A percentile compares a stretch with the other conserved stretches of the same genome.
Conservation (phyloP, 2,329 filamentous ascomycete genomes). For the Aspergillus niger region DNA sequence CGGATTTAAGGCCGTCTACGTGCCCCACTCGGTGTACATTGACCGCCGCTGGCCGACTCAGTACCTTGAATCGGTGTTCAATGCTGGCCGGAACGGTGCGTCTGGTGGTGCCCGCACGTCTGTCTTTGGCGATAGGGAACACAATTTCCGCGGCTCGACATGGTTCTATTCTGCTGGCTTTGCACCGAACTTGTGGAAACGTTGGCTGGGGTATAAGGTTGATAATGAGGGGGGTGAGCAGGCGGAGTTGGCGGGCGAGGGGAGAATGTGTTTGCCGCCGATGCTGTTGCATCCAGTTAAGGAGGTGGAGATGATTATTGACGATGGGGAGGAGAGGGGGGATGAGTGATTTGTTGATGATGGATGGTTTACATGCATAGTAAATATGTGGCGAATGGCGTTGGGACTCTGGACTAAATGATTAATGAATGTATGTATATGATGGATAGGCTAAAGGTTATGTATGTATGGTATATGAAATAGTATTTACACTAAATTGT, state of each 20-base stretch:
- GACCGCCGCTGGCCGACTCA: slow-evolving; percentile 82
- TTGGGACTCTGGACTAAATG: background rate
- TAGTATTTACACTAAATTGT: no score
- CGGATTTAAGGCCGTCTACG: slow-evolving; percentile 88
- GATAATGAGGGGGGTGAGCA: slow-evolving; percentile 77
- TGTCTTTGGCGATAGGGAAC: slow-evolving; percentile 80
- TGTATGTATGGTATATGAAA: no score
- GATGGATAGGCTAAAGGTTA: background rate
- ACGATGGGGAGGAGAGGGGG: slow-evolving; percentile 29
- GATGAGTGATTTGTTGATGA: background rate
- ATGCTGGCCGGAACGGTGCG: slow-evolving; percentile 73
- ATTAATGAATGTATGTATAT: slow-evolving; percentile 3
- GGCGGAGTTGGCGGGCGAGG: slow-evolving; percentile 72
- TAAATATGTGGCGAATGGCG: background rate
- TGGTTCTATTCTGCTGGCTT: slow-evolving; percentile 94
- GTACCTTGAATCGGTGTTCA: slow-evolving; percentile 77
- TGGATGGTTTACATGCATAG: background rate
- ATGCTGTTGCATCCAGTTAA: slow-evolving; percentile 92
- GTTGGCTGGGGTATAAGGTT: slow-evolving; percentile 82
- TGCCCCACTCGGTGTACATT: slow-evolving; percentile 83
- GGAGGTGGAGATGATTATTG: slow-evolving; percentile 61
- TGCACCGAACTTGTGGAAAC: slow-evolving; percentile 74
- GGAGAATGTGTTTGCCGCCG: slow-evolving; percentile 85
- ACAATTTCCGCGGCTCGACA: slow-evolving; percentile 81
- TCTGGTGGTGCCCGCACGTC: slow-evolving; percentile 72